Evolutionary conservation across 2,329 filamentous ascomycete genomes (phyloP).

Genomic region (Clonostachys solani): DNA sequence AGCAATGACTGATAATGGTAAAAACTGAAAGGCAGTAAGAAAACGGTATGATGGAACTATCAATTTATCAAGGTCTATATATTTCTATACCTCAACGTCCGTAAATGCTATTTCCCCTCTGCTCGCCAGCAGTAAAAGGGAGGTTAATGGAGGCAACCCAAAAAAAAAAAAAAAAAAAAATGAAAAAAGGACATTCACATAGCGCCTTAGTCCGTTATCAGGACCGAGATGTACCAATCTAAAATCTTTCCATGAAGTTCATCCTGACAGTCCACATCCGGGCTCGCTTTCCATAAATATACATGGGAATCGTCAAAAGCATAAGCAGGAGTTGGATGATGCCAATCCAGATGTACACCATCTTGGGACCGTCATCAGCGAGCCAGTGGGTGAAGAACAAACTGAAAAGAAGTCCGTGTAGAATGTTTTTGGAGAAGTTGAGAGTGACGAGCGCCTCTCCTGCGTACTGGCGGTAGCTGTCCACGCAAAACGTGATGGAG

Average conservation of each 20-base stretch:
- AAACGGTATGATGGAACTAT: no score
- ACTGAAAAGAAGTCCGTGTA: conserved; percentile 85
- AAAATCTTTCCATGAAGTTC: conserved; percentile 79
- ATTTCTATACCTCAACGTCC: no score
- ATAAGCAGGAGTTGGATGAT: conserved; percentile 78
- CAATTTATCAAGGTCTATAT: no score
- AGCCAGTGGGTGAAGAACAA: conserved; percentile 88
- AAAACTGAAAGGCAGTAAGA: no score
- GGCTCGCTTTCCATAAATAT: conserved; percentile 85
- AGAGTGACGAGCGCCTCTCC: conserved; percentile 91
- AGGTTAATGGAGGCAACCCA: no score
- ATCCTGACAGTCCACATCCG: conserved; percentile 91
- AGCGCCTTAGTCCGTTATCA: no score
- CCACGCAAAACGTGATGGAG: conserved; percentile 88
- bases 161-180: no score
- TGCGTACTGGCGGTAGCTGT: conserved; percentile 89
- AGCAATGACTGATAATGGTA: no score
- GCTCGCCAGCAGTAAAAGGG: no score
- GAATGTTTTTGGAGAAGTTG: conserved; percentile 91
- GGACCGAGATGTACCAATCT: not conserved
- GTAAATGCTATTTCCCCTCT: no score
- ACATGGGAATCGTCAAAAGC: conserved; percentile 81
- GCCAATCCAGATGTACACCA: conserved; percentile 78
- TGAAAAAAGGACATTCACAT: no score
- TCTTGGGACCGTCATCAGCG: conserved; percentile 66